phyloP scores from a whole-genome alignment of 306 rosid species.

The Cajanus cajan region DNA sequence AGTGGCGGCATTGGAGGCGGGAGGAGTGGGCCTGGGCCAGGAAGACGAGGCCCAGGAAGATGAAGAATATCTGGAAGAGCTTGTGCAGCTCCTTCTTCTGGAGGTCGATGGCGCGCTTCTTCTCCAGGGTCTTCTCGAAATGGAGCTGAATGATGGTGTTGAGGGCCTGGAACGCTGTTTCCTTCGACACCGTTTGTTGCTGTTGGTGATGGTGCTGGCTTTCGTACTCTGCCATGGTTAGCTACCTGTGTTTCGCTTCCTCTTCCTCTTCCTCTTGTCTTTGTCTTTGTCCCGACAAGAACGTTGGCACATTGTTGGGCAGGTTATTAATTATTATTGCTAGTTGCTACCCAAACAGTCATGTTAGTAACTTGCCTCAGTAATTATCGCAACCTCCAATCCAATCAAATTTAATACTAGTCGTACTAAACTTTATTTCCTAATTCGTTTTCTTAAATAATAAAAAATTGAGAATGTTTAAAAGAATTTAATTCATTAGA shows the following conservation, averaged over 20 bases:
- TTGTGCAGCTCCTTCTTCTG: constrained; percentile 86
- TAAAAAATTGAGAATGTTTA: too few species aligned
- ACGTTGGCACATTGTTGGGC: neutral
- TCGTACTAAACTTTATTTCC: too few species aligned
- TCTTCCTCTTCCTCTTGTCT: neutral
- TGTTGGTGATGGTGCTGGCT: constrained; percentile 45
- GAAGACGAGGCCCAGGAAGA: constrained; percentile 64
- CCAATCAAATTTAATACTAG: too few species aligned
- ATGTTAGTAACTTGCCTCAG: too few species aligned
- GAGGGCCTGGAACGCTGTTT: constrained; percentile 70
- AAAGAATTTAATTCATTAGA: too few species aligned
- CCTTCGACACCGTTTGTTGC: constrained; percentile 52
- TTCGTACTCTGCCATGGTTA: constrained; percentile 34
- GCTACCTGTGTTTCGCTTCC: too few species aligned
- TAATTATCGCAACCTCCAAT: too few species aligned
- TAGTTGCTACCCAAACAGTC: too few species aligned
- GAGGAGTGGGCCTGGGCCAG: constrained; percentile 42
- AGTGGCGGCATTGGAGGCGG: constrained; percentile 84
- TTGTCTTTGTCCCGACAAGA: neutral
- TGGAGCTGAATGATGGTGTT: constrained; percentile 93
- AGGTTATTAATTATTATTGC: neutral
- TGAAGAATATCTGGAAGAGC: constrained; percentile 74
- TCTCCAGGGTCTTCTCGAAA: constrained; percentile 89
- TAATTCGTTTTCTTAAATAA: too few species aligned
- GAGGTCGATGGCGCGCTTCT: constrained; percentile 81